Conservation (phyloP, 2,329 filamentous ascomycete genomes). For the Coleophoma cylindrospora region DNA sequence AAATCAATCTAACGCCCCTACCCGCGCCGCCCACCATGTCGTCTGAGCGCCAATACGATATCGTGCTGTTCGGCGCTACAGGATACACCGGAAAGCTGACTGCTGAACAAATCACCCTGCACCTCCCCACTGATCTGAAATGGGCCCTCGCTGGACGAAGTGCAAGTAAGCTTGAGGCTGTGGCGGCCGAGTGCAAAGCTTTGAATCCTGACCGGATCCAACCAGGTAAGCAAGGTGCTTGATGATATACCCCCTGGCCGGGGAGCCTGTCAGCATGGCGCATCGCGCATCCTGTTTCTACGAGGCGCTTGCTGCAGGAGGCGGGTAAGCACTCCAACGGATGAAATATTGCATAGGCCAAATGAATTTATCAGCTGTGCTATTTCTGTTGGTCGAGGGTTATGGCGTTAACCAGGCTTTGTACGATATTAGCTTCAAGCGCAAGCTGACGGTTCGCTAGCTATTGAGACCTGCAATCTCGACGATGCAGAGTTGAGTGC, state of each 20-base stretch:
- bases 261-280: neutral
- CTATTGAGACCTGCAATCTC: conserved; percentile 47
- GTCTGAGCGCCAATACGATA: conserved; percentile 46
- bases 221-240: conserved; percentile 50
- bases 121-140: conserved; percentile 70
- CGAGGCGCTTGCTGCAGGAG: too few relatives aligned
- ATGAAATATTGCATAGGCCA: too few relatives aligned
- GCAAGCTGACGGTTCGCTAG: conserved; percentile 20
- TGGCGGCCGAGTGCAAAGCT: conserved; percentile 62
- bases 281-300: too few relatives aligned
- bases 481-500: conserved; percentile 38
- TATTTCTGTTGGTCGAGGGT: too few relatives aligned
- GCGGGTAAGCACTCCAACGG: too few relatives aligned
- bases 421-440: too few relatives aligned
- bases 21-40: conserved; percentile 8
- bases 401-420: too few relatives aligned
- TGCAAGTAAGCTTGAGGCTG: conserved; percentile 63
- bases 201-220: conserved; percentile 64
- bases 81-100: conserved; percentile 81
- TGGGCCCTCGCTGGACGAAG: conserved; percentile 89
- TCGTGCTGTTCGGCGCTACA: conserved; percentile 62
- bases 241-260: neutral
- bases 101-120: conserved; percentile 67
- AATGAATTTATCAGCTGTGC: too few relatives aligned
- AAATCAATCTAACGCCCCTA: neutral